Evolutionary conservation across 2,329 filamentous ascomycete genomes (phyloP), one percentile per base, ranked within the genome.

Genomic region (Ophiostoma montium): DNA sequence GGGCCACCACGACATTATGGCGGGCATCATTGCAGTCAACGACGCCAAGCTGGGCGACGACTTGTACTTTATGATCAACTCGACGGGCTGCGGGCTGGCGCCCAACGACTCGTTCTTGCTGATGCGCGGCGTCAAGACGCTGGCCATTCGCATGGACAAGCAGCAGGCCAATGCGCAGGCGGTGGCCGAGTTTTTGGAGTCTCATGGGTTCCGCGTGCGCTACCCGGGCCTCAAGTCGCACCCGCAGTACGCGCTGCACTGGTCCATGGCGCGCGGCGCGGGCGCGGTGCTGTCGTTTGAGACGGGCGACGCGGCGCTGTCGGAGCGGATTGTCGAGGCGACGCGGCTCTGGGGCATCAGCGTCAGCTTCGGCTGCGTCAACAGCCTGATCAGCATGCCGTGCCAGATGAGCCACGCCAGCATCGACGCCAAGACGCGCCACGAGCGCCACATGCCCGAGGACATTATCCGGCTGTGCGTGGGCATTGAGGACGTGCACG

Each of bases 321-420:
- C 86, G 5, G 87, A 95, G 69, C 78, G 89, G 35, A 95, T 98
- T 59, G 92, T 98, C 5, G 92, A 96, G 68, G 86, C 85, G 30
- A 86, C 92, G 2, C 80, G 85, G 55, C 71, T 98, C 31, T 98
- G 87, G 81, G 88, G 85, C 32, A 98, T 98, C 58, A 94, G 86
- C 56, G 92, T 98, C 52, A 95, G 87, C 61, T 98, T 98, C 63
- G 92, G 92, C 44, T 96, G 92, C 63, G 92, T 98, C 56, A 98
- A 98, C 70, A 94, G 86, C 63, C 70, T 98, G 64, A 98, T 98
- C 66, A 95, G 89, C 69, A 95, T 98, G 90, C 90, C 92, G 9
- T 98, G 92, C 69, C 88, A 90, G 60, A 98, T 98, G 94, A 96
- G 90, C 67, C 92, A 98, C 67, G 92, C 92, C 35, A 95, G 87